phyloP scores from a whole-genome alignment of 139 green algal species.

The Parachlorella kessleri region DNA sequence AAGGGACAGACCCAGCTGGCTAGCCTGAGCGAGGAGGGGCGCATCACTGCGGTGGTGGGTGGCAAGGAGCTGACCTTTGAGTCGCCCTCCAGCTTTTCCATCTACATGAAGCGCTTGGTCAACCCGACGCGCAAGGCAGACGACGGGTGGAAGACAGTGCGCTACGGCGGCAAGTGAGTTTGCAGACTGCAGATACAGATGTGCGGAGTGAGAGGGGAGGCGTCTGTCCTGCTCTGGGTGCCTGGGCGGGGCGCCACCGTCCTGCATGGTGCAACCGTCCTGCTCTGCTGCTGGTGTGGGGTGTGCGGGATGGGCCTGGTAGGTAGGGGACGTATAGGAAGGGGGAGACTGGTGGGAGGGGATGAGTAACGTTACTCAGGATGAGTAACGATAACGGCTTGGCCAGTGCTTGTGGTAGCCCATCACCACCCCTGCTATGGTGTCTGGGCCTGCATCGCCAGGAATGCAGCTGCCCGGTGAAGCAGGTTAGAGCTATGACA shows the following conservation, averaged over 20 bases:
- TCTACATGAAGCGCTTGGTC: constrained; percentile 81
- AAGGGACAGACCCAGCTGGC: constrained; percentile 64
- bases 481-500: no score
- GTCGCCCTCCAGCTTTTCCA: constrained; percentile 80
- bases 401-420: no score
- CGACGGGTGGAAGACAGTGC: constrained; percentile 89
- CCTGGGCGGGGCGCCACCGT: background rate
- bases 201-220: background rate
- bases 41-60: constrained; percentile 46
- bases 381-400: no score
- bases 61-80: constrained; percentile 64
- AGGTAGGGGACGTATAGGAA: no score
- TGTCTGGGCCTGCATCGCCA: no score
- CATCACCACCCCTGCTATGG: no score
- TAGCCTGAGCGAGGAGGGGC: constrained; percentile 61
- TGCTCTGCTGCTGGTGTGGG: background rate
- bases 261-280: background rate
- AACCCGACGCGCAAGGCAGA: constrained; percentile 85
- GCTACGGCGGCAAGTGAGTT: constrained; percentile 65
- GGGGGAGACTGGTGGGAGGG: no score
- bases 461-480: no score
- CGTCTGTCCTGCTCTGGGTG: no score
- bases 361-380: no score
- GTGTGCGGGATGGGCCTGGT: background rate
- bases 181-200: constrained; percentile 20